A percentile compares a stretch with the other conserved stretches of the same genome.
phyloP scores from a whole-genome alignment of 352 stramenopile genomes.

The Phytopythium mirpurense region DNA sequence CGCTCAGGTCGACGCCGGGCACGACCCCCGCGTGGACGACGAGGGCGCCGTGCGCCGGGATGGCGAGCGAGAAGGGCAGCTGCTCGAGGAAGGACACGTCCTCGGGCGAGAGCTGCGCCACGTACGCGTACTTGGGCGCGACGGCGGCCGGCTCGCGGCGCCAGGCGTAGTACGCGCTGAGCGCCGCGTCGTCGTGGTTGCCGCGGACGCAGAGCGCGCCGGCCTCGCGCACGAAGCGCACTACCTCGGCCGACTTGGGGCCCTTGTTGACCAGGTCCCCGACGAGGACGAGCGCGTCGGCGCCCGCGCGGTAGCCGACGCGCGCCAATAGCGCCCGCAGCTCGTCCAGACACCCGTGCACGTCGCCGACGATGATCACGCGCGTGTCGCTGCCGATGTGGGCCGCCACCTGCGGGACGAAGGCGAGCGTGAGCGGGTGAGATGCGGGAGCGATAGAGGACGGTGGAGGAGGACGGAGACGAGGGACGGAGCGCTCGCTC shows the following conservation, averaged over 20 bases:
- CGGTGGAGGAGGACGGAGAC: too few relatives aligned
- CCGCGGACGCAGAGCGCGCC: constrained; percentile 58
- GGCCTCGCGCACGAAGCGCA: constrained; percentile 61
- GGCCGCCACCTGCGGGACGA: constrained; percentile 8
- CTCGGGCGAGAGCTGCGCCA: constrained; percentile 39
- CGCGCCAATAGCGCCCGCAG: constrained; percentile 51
- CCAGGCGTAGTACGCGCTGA: constrained; percentile 56
- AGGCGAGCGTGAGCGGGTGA: too few relatives aligned
- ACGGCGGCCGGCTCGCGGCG: background rate
- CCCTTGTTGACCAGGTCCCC: constrained; percentile 94
- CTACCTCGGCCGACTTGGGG: constrained; percentile 66
- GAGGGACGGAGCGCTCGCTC: background rate
- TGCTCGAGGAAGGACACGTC: constrained; percentile 70
- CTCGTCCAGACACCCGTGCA: constrained; percentile 90
- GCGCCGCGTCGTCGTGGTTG: constrained; percentile 78
- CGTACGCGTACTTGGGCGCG: constrained; percentile 61
- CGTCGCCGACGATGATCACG: constrained; percentile 87
- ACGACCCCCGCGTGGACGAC: constrained; percentile 77
- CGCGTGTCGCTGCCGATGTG: constrained; percentile 26
- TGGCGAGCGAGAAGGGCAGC: constrained; percentile 68
- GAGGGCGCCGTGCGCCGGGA: constrained; percentile 53
- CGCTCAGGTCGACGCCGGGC: constrained; percentile 46
- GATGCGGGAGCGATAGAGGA: too few relatives aligned
- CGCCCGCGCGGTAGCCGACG: constrained; percentile 37
- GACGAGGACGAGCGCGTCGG: constrained; percentile 82